These are phyloP conservation scores for Scopulariopsis brevicaulis DNA, from an alignment of 2,329 filamentous ascomycete genomes.

Conservation along the genomic window DNA sequence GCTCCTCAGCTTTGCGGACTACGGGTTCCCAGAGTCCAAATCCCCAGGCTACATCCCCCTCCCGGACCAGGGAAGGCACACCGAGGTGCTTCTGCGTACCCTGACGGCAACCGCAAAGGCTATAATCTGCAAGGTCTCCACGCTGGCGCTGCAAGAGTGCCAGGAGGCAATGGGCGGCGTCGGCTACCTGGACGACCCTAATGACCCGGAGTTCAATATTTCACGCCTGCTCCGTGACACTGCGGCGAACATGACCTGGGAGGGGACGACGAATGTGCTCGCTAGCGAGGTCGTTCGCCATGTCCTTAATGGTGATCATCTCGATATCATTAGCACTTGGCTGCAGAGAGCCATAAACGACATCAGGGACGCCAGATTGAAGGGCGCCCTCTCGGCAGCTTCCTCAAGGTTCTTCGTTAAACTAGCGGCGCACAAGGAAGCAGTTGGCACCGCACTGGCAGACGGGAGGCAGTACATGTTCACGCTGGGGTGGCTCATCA, in stretches of 20 bases:
- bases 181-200: constrained; percentile 9
- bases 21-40: neutral
- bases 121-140: constrained; percentile 6
- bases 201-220: constrained; percentile 7
- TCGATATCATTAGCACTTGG: neutral
- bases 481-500: neutral
- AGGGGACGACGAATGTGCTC: constrained; percentile 9
- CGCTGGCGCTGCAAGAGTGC: constrained; percentile 7
- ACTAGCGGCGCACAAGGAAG: neutral
- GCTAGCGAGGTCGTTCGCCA: constrained; percentile 7
- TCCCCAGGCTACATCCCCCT: neutral
- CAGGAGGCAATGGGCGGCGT: constrained; percentile 8
- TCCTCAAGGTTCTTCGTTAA: neutral
- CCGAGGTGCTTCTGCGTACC: constrained; percentile 4
- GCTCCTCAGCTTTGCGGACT: constrained; percentile 8
- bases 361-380: neutral
- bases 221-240: constrained; percentile 6
- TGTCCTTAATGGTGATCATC: neutral
- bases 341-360: neutral
- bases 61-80: constrained; percentile 1
- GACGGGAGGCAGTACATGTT: neutral
- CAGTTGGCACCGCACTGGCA: neutral
- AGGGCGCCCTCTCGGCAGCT: neutral
- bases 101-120: constrained; percentile 7
- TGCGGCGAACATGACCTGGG: constrained; percentile 8